Conservation (phyloP, 352 stramenopile species). For the Phytophthora cactorum region DNA sequence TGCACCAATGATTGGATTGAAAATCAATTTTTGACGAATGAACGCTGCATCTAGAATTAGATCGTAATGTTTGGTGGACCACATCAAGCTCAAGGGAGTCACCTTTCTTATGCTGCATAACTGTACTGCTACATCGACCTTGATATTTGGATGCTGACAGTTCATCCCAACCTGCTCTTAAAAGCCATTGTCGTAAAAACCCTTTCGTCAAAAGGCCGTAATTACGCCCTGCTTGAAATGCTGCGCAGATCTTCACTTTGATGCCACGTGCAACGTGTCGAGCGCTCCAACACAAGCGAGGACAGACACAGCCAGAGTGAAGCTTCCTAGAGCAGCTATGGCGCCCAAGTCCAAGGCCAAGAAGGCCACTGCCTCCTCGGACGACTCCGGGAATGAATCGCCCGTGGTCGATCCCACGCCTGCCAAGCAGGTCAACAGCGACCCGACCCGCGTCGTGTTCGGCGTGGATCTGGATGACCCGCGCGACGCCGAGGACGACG, state of each 20-base stretch:
- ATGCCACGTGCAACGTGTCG: conserved; percentile 43
- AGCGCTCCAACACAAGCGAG: conserved; percentile 10
- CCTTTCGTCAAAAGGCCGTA: conserved; percentile 26
- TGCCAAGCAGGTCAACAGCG: conserved; percentile 11
- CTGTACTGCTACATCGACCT: background rate
- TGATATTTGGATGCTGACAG: background rate
- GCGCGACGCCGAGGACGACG: conserved; percentile 73
- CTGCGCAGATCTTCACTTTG: conserved; percentile 31
- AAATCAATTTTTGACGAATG: conserved; percentile 26
- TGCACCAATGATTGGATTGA: conserved; percentile 24
- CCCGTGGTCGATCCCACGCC: conserved; percentile 23
- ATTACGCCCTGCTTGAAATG: conserved; percentile 38
- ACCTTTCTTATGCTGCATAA: background rate
- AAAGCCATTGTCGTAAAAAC: conserved; percentile 12
- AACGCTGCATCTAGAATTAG: background rate
- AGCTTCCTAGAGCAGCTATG: conserved; percentile 34
- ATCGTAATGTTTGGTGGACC: background rate
- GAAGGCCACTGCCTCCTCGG: conserved; percentile 41
- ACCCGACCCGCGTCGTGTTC: conserved; percentile 49
- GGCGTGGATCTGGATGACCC: conserved; percentile 66
- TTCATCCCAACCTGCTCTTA: conserved; percentile 6
- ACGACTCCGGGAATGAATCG: conserved; percentile 29
- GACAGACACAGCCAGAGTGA: conserved; percentile 23
- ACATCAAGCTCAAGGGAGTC: background rate
- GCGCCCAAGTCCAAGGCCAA: conserved; percentile 68